These are phyloP conservation scores for Cicer arietinum DNA, from an alignment of 306 rosid species.

Conservation along the genomic window DNA sequence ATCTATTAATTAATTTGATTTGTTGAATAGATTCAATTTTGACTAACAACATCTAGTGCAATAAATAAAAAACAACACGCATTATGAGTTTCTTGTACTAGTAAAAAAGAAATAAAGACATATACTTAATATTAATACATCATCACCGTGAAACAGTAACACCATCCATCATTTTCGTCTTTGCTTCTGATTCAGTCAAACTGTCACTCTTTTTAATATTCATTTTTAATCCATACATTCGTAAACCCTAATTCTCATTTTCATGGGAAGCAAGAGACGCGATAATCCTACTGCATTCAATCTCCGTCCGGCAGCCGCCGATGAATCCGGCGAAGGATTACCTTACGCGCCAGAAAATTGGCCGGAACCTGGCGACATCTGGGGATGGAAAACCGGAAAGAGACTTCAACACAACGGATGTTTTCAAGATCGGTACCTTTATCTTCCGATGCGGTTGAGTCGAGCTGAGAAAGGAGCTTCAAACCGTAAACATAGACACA, in stretches of 20 bases:
- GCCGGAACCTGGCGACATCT: constrained; percentile 77
- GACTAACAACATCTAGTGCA: too few relatives aligned
- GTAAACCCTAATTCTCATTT: background rate
- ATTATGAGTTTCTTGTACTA: too few relatives aligned
- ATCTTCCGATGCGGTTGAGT: constrained; percentile 60
- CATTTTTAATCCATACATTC: background rate
- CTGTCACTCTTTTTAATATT: background rate
- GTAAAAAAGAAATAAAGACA: too few relatives aligned
- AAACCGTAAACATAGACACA: constrained; percentile 35
- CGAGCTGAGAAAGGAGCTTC: background rate
- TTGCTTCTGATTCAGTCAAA: too few relatives aligned
- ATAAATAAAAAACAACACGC: too few relatives aligned
- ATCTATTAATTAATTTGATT: too few relatives aligned
- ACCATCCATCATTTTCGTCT: too few relatives aligned
- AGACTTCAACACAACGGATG: constrained; percentile 59
- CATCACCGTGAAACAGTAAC: too few relatives aligned
- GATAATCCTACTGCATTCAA: background rate
- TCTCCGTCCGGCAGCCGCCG: constrained; percentile 46
- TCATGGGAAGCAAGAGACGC: constrained; percentile 42
- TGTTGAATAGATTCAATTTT: too few relatives aligned
- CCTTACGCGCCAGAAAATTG: constrained; percentile 91
- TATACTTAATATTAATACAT: too few relatives aligned
- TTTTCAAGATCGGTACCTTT: constrained; percentile 80
- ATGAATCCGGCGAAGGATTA: constrained; percentile 67
- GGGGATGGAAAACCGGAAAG: constrained; percentile 86